Percentiles rank a stretch among this genome's conserved stretches.
Conservation (phyloP, 139 green algal genomes). For the Auxenochlorella protothecoides region DNA sequence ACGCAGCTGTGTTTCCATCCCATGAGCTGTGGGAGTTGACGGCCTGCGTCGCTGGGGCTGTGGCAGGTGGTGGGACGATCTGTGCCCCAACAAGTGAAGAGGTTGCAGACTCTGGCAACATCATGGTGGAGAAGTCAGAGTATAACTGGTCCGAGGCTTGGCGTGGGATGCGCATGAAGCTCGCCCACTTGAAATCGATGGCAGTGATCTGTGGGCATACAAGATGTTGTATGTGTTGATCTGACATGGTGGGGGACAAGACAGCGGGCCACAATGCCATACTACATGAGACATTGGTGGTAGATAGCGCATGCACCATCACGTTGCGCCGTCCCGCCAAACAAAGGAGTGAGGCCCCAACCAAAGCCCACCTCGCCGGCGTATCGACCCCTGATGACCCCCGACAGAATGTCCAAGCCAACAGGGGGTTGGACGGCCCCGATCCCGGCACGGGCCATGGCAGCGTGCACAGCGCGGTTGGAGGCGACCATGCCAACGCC, state of each 20-base stretch:
- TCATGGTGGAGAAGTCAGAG: constrained; percentile 1
- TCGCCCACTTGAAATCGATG: too few relatives aligned
- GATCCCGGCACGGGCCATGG: constrained; percentile 51
- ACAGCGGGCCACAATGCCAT: too few relatives aligned
- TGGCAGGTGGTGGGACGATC: not conserved
- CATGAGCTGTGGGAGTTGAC: not conserved
- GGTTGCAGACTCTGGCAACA: not conserved
- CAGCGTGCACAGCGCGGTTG: constrained; percentile 14
- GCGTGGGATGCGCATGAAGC: too few relatives aligned
- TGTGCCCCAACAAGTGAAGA: not conserved
- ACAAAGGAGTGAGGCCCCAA: not conserved
- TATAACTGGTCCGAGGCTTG: not conserved
- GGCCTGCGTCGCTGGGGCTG: not conserved
- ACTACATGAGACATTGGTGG: too few relatives aligned
- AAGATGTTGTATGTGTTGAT: too few relatives aligned
- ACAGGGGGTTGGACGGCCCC: constrained; percentile 37
- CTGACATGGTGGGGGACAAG: too few relatives aligned
- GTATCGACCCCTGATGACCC: not conserved
- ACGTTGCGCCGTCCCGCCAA: too few relatives aligned
- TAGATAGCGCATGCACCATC: too few relatives aligned
- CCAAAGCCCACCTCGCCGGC: too few relatives aligned
- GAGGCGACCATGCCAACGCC: constrained; percentile 35
- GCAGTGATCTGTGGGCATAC: too few relatives aligned
- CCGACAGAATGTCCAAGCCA: constrained; percentile 33
- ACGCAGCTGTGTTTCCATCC: not conserved